Percentiles rank a stretch among this genome's conserved stretches.
phyloP scores from a whole-genome alignment of 2,329 filamentous ascomycete genomes.

The Hyphodiscus sp. region DNA sequence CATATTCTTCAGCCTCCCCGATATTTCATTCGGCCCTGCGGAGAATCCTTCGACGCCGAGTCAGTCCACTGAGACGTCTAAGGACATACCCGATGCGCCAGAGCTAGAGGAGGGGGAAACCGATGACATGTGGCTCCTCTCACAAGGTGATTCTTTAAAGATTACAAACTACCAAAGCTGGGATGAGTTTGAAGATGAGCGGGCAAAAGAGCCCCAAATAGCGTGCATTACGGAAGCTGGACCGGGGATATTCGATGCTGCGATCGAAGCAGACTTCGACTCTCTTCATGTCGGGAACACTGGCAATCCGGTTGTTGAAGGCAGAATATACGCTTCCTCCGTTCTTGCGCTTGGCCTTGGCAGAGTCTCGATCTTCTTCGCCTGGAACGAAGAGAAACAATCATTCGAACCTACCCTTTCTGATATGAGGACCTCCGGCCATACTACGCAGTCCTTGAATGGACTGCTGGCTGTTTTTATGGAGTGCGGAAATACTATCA shows the following conservation, averaged over 20 bases:
- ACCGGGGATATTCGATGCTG: slow-evolving; percentile 57
- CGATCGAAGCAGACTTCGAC: slow-evolving; percentile 40
- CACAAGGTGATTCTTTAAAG: slow-evolving; percentile 29
- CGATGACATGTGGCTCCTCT: slow-evolving; percentile 42
- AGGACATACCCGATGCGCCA: slow-evolving; percentile 7
- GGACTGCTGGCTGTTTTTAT: slow-evolving; percentile 33
- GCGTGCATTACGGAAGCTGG: slow-evolving; percentile 65
- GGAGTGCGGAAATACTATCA: slow-evolving; percentile 31
- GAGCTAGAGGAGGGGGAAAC: slow-evolving; percentile 23
- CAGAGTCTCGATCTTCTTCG: slow-evolving; percentile 65
- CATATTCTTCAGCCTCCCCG: slow-evolving; percentile 26
- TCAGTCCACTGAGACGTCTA: background rate
- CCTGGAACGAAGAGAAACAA: slow-evolving; percentile 46
- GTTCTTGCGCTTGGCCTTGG: slow-evolving; percentile 63
- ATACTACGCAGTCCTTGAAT: slow-evolving; percentile 45
- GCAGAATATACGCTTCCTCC: slow-evolving; percentile 45
- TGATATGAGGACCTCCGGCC: slow-evolving; percentile 42
- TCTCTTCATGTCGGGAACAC: slow-evolving; percentile 34
- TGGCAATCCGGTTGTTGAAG: slow-evolving; percentile 39
- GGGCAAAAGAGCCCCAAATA: slow-evolving; percentile 36
- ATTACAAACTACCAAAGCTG: slow-evolving; percentile 52
- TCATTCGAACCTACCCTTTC: slow-evolving; percentile 46
- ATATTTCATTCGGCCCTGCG: slow-evolving; percentile 17
- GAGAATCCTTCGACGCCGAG: slow-evolving; percentile 10
- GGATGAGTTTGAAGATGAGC: slow-evolving; percentile 53